phyloP scores from a whole-genome alignment of 148 eudicot genomes.

The Diospyros kaki region DNA sequence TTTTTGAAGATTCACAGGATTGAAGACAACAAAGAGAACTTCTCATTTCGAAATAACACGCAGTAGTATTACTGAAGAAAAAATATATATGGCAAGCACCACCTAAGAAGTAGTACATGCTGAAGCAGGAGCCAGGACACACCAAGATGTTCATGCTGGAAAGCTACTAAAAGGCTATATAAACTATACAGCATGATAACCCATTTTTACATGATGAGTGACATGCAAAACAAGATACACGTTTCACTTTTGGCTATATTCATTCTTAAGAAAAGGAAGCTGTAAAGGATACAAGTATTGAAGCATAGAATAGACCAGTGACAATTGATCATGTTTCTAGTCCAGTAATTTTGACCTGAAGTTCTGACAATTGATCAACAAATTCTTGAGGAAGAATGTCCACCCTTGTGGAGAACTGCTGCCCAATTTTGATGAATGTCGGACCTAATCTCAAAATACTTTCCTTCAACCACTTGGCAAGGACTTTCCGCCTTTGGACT shows the following conservation, averaged over 20 bases:
- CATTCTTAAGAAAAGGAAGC: background rate
- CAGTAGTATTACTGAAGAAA: background rate
- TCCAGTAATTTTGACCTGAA: constrained; percentile 60
- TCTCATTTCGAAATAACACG: too few species aligned
- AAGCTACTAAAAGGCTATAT: background rate
- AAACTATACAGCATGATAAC: background rate
- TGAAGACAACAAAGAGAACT: background rate
- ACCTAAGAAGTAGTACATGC: background rate
- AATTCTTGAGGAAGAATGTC: constrained; percentile 99
- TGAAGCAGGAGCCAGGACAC: background rate
- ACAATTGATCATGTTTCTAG: background rate
- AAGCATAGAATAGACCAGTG: background rate
- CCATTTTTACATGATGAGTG: background rate
- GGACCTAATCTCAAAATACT: constrained; percentile 94
- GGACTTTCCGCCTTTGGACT: constrained; percentile 59
- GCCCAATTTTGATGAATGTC: constrained; percentile 95
- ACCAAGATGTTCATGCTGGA: background rate
- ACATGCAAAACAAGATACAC: background rate
- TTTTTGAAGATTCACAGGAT: background rate
- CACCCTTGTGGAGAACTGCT: constrained; percentile 97
- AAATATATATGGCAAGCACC: background rate
- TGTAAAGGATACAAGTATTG: background rate
- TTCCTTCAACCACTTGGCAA: constrained; percentile 98
- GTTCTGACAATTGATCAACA: constrained; percentile 97
- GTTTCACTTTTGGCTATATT: background rate